Percentiles rank a stretch among this genome's conserved stretches.
Evolutionary conservation across 257 asterid species (phyloP).

Genomic region (Salvia hispanica): DNA sequence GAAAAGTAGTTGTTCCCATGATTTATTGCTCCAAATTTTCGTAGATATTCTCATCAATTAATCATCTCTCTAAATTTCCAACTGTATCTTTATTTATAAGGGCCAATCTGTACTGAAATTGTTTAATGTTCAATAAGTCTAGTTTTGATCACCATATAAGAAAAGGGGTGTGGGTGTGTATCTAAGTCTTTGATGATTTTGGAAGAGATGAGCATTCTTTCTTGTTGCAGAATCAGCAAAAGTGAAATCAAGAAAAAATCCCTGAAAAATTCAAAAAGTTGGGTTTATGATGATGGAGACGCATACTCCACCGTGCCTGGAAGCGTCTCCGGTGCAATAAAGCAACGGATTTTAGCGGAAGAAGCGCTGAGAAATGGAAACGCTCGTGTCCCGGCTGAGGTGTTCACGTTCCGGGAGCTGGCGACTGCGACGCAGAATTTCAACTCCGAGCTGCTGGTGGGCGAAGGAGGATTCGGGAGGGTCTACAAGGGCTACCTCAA

Average conservation of each 20-base stretch:
- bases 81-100: conserved; percentile 34
- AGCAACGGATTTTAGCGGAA: conserved; percentile 61
- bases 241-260: conserved; percentile 49
- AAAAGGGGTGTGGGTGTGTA: too few relatives aligned
- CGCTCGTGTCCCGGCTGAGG: conserved; percentile 64
- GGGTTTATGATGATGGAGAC: conserved; percentile 45
- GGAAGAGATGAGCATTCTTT: conserved; percentile 52
- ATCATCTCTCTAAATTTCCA: conserved; percentile 24
- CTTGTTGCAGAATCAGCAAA: conserved; percentile 48
- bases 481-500: conserved; percentile 79
- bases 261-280: conserved; percentile 56
- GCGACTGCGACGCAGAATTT: conserved; percentile 81
- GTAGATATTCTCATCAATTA: conserved; percentile 26
- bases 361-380: conserved; percentile 52
- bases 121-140: conserved; percentile 23
- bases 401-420: conserved; percentile 81
- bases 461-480: conserved; percentile 95
- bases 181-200: conserved; percentile 23
- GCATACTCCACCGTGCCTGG: conserved; percentile 45
- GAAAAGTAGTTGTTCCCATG: conserved; percentile 60
- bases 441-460: conserved; percentile 71
- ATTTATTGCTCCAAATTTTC: conserved; percentile 33
- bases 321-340: conserved; percentile 57
- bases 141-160: conserved; percentile 20
- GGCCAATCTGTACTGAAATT: conserved; percentile 20